A percentile compares a stretch with the other conserved stretches of the same genome.
Conservation (phyloP, 148 eudicot species). For the Rhododendron griersonianum region DNA sequence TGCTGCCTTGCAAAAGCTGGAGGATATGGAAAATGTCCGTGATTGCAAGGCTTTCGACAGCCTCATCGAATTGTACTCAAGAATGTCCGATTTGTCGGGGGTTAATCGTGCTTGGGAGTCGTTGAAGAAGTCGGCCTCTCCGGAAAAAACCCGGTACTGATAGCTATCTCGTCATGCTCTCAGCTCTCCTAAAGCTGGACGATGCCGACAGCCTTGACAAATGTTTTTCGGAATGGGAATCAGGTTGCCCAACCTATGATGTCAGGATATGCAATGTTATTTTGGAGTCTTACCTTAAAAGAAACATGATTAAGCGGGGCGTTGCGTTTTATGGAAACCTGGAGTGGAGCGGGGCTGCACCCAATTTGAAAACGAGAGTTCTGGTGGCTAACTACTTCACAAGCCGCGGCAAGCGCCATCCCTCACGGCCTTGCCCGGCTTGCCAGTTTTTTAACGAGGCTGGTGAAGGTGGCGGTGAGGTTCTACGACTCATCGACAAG, state of each 20-base stretch:
- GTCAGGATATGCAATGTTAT: too few relatives aligned
- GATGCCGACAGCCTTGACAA: slow-evolving; percentile 36
- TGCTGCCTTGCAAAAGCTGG: slow-evolving; percentile 29
- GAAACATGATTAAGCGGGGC: slow-evolving; percentile 35
- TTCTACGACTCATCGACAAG: slow-evolving; percentile 29
- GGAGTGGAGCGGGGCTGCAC: too few relatives aligned
- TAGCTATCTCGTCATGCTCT: slow-evolving; percentile 38
- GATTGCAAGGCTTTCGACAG: slow-evolving; percentile 28
- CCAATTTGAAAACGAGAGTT: too few relatives aligned
- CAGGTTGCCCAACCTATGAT: slow-evolving; percentile 31
- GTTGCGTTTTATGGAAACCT: slow-evolving; percentile 10
- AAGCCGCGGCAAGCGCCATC: too few relatives aligned
- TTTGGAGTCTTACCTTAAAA: too few relatives aligned
- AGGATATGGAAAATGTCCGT: slow-evolving; percentile 17
- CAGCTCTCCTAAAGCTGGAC: slow-evolving; percentile 38
- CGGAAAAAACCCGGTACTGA: slow-evolving; percentile 23
- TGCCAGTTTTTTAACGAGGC: neutral
- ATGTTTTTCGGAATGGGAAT: slow-evolving; percentile 45
- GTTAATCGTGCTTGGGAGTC: slow-evolving; percentile 46
- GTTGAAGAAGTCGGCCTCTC: slow-evolving; percentile 28
- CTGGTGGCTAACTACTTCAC: too few relatives aligned
- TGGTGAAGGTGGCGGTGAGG: slow-evolving; percentile 25
- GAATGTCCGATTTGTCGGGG: slow-evolving; percentile 25
- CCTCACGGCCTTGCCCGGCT: too few relatives aligned
- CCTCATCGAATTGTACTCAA: slow-evolving; percentile 27